Conservation (phyloP, 2,329 filamentous ascomycete species). For the Plenodomus biglobosus region DNA sequence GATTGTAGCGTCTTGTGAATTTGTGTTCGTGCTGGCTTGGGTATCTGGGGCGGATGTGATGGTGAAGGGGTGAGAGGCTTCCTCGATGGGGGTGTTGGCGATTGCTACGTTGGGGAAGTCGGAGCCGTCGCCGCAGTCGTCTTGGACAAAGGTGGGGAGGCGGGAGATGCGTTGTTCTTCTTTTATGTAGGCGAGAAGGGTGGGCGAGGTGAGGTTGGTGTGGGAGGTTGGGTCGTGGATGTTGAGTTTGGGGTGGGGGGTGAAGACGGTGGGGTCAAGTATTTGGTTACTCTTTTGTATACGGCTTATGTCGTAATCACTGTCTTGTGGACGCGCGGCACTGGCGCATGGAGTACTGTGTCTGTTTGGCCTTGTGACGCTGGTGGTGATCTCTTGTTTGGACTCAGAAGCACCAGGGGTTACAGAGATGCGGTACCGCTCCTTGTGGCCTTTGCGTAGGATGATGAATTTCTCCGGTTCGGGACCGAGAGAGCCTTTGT, state of each 20-base stretch:
- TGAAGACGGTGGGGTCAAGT: constrained; percentile 1
- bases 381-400: background rate
- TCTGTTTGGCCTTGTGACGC: background rate
- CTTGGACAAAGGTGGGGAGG: constrained; percentile 30
- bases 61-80: background rate
- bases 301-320: background rate
- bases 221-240: constrained; percentile 6
- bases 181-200: constrained; percentile 12
- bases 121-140: constrained; percentile 35
- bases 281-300: too few relatives aligned
- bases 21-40: too few relatives aligned
- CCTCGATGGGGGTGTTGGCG: background rate
- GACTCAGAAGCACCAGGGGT: background rate
- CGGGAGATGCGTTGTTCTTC: constrained; percentile 29
- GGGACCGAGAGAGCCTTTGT: constrained; percentile 24
- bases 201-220: background rate
- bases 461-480: constrained; percentile 24
- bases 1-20: too few relatives aligned
- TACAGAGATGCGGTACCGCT: background rate
- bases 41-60: background rate
- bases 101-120: constrained; percentile 26
- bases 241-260: constrained; percentile 5
- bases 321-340: background rate
- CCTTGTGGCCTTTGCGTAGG: constrained; percentile 13
- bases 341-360: background rate